Evolutionary conservation across 352 stramenopile genomes (phyloP).

Genomic region (Saprolegnia diclina): DNA sequence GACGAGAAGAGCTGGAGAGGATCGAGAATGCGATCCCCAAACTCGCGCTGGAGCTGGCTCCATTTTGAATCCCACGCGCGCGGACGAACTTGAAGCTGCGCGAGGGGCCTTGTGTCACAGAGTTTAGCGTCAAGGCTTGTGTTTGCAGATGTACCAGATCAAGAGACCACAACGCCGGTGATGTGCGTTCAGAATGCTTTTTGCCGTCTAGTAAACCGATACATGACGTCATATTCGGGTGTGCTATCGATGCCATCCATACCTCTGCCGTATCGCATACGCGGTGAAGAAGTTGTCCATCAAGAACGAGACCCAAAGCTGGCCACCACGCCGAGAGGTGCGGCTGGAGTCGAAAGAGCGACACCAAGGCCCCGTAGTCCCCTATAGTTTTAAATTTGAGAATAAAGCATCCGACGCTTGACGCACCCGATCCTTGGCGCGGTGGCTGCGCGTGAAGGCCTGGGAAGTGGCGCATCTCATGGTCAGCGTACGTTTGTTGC

Average conservation of each 20-base stretch:
- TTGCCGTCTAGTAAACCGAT: conserved; percentile 5
- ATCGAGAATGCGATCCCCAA: neutral
- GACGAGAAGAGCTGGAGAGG: neutral
- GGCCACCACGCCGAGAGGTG: conserved; percentile 1
- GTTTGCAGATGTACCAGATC: conserved; percentile 17
- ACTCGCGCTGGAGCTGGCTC: neutral
- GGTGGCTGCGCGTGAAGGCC: neutral
- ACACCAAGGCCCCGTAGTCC: conserved; percentile 2
- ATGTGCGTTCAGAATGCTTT: conserved; percentile 12
- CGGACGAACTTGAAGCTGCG: neutral
- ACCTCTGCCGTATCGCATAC: conserved; percentile 16
- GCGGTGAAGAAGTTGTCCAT: conserved; percentile 26
- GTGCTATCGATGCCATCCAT: neutral
- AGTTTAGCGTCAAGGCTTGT: neutral
- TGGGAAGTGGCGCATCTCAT: conserved; percentile 6
- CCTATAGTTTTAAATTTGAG: neutral
- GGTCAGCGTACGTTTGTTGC: neutral
- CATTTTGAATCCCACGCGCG: neutral
- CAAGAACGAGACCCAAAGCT: conserved; percentile 24
- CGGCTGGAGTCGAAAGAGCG: conserved; percentile 6
- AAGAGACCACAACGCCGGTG: neutral
- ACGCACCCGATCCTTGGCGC: neutral
- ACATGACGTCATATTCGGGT: neutral
- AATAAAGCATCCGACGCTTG: neutral
- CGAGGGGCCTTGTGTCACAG: neutral